Evolutionary conservation across 441 rosid genomes (phyloP), one percentile per base, ranked within the genome.

Genomic region (Capsella rubella): DNA sequence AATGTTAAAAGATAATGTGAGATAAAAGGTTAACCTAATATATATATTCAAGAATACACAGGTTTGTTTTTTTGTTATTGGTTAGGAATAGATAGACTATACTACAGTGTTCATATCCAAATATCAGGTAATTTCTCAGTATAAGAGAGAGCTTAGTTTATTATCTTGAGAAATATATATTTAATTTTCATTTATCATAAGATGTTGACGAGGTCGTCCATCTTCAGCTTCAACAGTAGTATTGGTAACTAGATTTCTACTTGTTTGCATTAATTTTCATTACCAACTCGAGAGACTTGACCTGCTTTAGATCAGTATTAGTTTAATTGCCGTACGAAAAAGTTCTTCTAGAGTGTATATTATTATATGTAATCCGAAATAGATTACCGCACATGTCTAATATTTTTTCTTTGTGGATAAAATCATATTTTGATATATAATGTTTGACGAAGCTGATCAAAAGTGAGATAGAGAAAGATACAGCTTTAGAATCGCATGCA

Each of bases 401-500:
- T 40, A 28, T 57, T 43, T 50, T 58, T 16, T 25, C 57, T 43
- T 50, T 58, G n/a, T 25, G 46, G 68, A 67, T 74, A 66, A 72
- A 64, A 57, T 55, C 32, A 73, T 27, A 55, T 35, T 21, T 21
- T 5, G 27, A 54, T 39, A 39, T 21, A 39, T 32, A 59, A 51
- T 31, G 32, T 21, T 67, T 60, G 78, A 75, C 64, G 37, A 67
- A 68, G 25, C 45, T 4, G 53, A 46, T 31, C 3, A 75, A 42
- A 34, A 62, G 47, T 45, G 10, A 12, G 47, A 54, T 69, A 35
- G n/a, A 11, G 42, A 45, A 63, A 62, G n/a, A 59, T 67, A 21
- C 25, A 50, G 65, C 69, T 25, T 51, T 43, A 52, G 28, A 55
- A 63, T 46, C 40, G 79, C 56, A 21, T 21, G 25, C 25, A 69